Conservation (phyloP, 83 land plant genomes). For the Picea mariana region DNA sequence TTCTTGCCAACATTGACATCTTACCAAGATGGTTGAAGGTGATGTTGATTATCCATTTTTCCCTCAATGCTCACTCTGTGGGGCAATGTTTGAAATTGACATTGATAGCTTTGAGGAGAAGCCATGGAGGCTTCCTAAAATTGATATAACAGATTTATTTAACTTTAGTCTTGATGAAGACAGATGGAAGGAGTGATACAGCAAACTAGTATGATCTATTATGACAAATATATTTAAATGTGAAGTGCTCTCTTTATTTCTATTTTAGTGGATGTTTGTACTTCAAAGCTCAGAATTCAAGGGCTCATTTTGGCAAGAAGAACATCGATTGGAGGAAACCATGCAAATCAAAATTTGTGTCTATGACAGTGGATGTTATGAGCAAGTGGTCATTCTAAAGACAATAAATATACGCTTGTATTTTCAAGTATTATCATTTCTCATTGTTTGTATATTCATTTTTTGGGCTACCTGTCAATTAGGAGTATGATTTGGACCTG, state of each 20-base stretch:
- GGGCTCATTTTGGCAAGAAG: constrained; percentile 41
- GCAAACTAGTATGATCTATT: constrained; percentile 55
- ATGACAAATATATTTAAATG: not conserved
- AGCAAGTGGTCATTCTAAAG: constrained; percentile 61
- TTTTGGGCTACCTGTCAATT: constrained; percentile 6
- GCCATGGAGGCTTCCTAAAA: constrained; percentile 81
- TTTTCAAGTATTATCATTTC: not conserved
- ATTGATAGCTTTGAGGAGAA: constrained; percentile 91
- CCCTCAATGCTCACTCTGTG: constrained; percentile 22
- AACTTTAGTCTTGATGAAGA: constrained; percentile 87
- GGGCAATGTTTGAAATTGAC: constrained; percentile 93
- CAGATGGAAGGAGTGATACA: constrained; percentile 87
- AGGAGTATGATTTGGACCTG: constrained; percentile 96
- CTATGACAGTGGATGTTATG: constrained; percentile 90
- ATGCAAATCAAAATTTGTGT: constrained; percentile 98
- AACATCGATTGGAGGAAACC: constrained; percentile 83
- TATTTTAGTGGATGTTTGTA: not conserved
- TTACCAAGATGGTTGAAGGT: not conserved
- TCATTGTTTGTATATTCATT: not conserved
- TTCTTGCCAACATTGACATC: not conserved
- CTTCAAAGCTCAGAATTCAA: too few relatives aligned
- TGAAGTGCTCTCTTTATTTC: not conserved
- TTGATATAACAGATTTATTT: constrained; percentile 81
- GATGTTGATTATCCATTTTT: not conserved
- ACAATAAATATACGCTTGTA: too few relatives aligned